Percentiles rank a stretch among this genome's conserved stretches.
phyloP scores from a whole-genome alignment of 768 basidiomycete genomes.

The Russula abietina region DNA sequence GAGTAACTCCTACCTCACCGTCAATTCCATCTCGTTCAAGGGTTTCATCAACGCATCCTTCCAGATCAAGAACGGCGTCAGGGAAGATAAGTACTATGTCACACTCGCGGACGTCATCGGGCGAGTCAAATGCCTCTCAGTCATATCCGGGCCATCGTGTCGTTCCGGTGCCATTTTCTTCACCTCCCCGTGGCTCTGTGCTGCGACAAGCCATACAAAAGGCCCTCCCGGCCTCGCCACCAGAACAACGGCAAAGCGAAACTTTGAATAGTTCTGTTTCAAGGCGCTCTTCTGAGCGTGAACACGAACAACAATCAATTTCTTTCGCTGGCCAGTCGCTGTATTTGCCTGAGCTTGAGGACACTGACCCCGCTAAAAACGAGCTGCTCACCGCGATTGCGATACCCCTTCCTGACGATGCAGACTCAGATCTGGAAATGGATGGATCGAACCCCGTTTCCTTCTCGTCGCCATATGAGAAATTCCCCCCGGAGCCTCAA shows the following conservation, averaged over 20 bases:
- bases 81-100: constrained; percentile 2
- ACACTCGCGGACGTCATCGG: constrained; percentile 24
- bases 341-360: constrained; percentile 38
- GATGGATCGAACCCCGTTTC: constrained; percentile 59
- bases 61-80: constrained; percentile 24
- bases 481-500: constrained; percentile 37
- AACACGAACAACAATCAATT: constrained; percentile 1
- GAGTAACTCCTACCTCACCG: constrained; percentile 26
- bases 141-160: constrained; percentile 22
- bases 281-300: constrained; percentile 18
- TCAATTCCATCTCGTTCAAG: constrained; percentile 24
- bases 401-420: constrained; percentile 70
- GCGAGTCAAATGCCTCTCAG: constrained; percentile 19
- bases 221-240: constrained; percentile 33
- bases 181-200: constrained; percentile 28
- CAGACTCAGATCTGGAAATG: constrained; percentile 59
- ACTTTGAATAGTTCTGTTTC: constrained; percentile 23
- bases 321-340: constrained; percentile 13
- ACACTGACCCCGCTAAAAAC: constrained; percentile 35
- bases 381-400: constrained; percentile 63
- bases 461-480: constrained; percentile 62
- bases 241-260: constrained; percentile 16
- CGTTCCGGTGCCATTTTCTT: constrained; percentile 23
- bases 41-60: constrained; percentile 21
- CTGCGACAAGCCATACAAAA: constrained; percentile 33